Evolutionary conservation across 1,139 yeast species (phyloP).

Genomic region (Meyerozyma smithsonii): DNA sequence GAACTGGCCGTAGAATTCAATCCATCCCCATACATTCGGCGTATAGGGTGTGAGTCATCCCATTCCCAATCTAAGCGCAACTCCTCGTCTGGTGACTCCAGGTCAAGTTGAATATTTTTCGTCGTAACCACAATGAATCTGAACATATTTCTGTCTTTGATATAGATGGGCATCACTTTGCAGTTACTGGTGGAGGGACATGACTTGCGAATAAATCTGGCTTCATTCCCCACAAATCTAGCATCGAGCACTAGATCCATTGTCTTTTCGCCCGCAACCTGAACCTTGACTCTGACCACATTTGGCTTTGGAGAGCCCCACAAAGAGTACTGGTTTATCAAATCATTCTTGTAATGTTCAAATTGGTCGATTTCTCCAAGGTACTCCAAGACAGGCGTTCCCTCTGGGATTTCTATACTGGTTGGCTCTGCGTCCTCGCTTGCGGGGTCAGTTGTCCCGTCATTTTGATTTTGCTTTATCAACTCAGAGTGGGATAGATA

Average conservation of each 20-base stretch:
- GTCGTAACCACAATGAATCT: slow-evolving; percentile 58
- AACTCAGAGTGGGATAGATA: slow-evolving; percentile 36
- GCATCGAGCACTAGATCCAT: slow-evolving; percentile 69
- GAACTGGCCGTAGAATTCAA: slow-evolving; percentile 18
- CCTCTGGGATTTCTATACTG: slow-evolving; percentile 30
- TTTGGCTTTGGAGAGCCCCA: slow-evolving; percentile 85
- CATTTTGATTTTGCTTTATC: slow-evolving; percentile 13
- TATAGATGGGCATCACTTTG: slow-evolving; percentile 49
- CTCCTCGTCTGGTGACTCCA: slow-evolving; percentile 43
- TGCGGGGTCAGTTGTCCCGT: slow-evolving; percentile 5
- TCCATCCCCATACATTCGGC: slow-evolving; percentile 34
- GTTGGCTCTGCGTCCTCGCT: background rate
- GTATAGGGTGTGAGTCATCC: slow-evolving; percentile 76
- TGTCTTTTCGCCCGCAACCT: slow-evolving; percentile 6
- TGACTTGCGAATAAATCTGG: slow-evolving; percentile 71
- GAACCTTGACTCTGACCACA: slow-evolving; percentile 48
- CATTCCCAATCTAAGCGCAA: slow-evolving; percentile 83
- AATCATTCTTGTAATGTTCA: slow-evolving; percentile 56
- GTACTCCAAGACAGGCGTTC: slow-evolving; percentile 57
- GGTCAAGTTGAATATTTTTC: slow-evolving; percentile 39
- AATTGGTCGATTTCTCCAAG: slow-evolving; percentile 71
- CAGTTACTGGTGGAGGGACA: slow-evolving; percentile 68
- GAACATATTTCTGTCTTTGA: slow-evolving; percentile 41
- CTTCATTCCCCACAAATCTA: slow-evolving; percentile 70
- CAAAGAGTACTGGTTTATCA: slow-evolving; percentile 70